Percentiles rank a stretch among this genome's conserved stretches.
phyloP scores from a whole-genome alignment of 2,329 filamentous ascomycete genomes.

The Trichoderma sp. region DNA sequence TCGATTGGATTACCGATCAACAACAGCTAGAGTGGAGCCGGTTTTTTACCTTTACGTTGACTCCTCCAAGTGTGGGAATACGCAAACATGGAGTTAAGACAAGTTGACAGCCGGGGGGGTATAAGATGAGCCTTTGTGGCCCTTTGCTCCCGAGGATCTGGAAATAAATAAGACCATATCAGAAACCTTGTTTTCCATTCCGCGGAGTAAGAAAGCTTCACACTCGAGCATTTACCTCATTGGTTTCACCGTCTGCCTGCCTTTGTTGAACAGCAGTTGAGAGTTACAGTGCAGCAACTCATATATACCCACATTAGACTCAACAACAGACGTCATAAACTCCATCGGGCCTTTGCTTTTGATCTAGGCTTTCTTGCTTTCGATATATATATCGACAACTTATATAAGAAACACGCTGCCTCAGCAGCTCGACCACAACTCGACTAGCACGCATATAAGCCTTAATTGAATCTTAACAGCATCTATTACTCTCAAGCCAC shows the following conservation, averaged over 20 bases:
- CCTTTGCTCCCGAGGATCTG: neutral
- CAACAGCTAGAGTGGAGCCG: slow-evolving; percentile 11
- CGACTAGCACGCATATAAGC: neutral
- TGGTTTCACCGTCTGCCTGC: neutral
- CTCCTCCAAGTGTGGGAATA: neutral
- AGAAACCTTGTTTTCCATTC: slow-evolving; percentile 30
- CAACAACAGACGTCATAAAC: neutral
- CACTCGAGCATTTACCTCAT: neutral
- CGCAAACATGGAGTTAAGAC: neutral
- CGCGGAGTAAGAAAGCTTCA: slow-evolving; percentile 1
- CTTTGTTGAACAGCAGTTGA: neutral
- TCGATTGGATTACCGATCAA: slow-evolving; percentile 19
- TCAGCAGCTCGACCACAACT: neutral
- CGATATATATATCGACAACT: neutral
- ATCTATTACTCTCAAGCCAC: neutral
- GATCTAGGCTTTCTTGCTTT: no score
- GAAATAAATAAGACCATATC: neutral
- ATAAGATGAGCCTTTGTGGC: slow-evolving; percentile 27
- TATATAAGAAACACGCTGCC: neutral
- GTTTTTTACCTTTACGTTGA: neutral
- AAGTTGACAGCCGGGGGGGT: neutral
- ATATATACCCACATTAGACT: neutral
- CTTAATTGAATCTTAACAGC: neutral
- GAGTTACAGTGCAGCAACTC: neutral
- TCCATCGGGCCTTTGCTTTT: neutral